Base-by-base conservation (phyloP, 306 rosid genomes). In the Dicorynia guianensis region DNA sequence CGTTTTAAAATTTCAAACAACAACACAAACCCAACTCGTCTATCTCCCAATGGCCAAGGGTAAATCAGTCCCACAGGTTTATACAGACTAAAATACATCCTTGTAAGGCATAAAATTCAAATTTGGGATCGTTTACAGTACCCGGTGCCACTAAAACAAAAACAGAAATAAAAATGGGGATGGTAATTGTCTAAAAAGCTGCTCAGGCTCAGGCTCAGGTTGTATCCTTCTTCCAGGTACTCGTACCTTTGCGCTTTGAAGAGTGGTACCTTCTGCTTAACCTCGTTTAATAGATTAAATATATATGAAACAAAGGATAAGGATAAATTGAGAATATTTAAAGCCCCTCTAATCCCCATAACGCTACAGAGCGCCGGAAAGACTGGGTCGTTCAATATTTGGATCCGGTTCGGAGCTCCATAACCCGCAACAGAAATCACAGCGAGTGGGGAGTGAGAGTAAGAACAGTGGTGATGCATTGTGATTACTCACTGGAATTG, bases 61-160 rank as follows among this genome's bases (percentile, higher is more conserved):
- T 14, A 78, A 77, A 74, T 64, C 62, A 14, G 88, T 84, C 88
- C 44, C 49, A 30, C 13, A 17, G 5, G 20, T 49, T 48, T 25
- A 25, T 25, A 2, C 30, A 25, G 30, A 25, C 30, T 25, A 25
- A 25, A 25, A 25, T 25, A 25, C 2, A 25, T 25, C 30, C 30
- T 25, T 2, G 30, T 25, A 2, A 25, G 30, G 75, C 20, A 30
- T 8, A 8, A 64, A 81, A 77, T 82, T 82, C 82, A 82, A 82
- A 82, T 72, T 25, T 2, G 1, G 30, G 30, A 25, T 25, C 30
- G 30, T 25, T 66, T 18, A 72, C 67, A 33, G n/a, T 9, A 36
- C 72, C 84, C 70, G 25, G 61, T 19, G 64, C 60, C 42, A 67
- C 39, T 39, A 18, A 49, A 76, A 63, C 35, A 39, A 39, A 63